A percentile compares a stretch with the other conserved stretches of the same genome.
phyloP scores from a whole-genome alignment of 139 green algal genomes.

The Pleodorina starrii region DNA sequence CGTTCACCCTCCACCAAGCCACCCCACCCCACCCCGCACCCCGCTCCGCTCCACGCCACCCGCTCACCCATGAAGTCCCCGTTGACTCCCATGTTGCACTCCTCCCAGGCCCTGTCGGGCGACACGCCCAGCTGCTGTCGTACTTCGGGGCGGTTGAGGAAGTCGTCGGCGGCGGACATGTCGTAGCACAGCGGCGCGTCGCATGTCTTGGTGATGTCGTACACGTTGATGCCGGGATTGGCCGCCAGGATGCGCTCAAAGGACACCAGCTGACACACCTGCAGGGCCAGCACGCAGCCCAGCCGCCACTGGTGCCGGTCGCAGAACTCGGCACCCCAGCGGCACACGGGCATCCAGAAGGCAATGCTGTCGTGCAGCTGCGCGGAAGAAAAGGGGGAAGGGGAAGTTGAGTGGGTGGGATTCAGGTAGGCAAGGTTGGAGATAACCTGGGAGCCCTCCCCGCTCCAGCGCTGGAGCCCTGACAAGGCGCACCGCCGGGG shows the following conservation, averaged over 20 bases:
- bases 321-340: conserved; percentile 71
- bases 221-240: conserved; percentile 76
- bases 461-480: too few species aligned
- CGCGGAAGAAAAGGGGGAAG: background rate
- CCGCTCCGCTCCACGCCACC: background rate
- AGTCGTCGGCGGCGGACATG: conserved; percentile 67
- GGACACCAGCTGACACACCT: conserved; percentile 42
- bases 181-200: conserved; percentile 90
- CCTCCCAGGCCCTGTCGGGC: conserved; percentile 71
- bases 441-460: too few species aligned
- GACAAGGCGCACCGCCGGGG: too few species aligned
- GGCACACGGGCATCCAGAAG: conserved; percentile 73
- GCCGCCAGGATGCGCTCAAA: conserved; percentile 61
- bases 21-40: too few species aligned
- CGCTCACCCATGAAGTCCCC: conserved; percentile 73
- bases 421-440: too few species aligned
- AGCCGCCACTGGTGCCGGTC: conserved; percentile 65
- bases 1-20: too few species aligned
- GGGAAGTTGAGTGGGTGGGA: too few species aligned
- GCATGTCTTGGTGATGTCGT: conserved; percentile 92
- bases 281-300: conserved; percentile 79
- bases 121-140: conserved; percentile 79
- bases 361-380: conserved; percentile 65
- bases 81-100: conserved; percentile 81
- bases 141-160: conserved; percentile 75